Percentiles rank a stretch among this genome's conserved stretches.
Evolutionary conservation across 768 basidiomycete genomes (phyloP).

Genomic region (Dioszegia hungarica): DNA sequence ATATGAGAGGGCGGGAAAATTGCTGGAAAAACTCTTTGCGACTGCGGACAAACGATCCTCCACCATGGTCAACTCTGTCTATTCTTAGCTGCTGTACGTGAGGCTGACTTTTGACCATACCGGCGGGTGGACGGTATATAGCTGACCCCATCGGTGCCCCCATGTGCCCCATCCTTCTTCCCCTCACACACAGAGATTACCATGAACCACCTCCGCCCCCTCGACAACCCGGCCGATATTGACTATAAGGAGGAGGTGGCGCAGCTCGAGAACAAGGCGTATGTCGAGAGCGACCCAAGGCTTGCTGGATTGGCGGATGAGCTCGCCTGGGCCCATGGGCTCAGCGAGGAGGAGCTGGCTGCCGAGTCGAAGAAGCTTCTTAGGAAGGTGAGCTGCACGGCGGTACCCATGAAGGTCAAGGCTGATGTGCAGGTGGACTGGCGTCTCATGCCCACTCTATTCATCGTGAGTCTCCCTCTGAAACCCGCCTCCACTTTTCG

Average conservation of each 20-base stretch:
- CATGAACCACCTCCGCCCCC: neutral
- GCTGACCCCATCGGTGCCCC: no score
- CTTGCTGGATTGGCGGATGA: constrained; percentile 10
- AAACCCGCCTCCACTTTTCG: no score
- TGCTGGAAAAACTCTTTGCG: no score
- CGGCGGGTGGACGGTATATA: no score
- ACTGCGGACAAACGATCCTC: no score
- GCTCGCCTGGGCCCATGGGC: constrained; percentile 10
- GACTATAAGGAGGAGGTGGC: neutral
- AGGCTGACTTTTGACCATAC: no score
- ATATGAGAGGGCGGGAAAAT: no score
- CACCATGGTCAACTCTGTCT: no score
- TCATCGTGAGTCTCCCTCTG: constrained; percentile 1
- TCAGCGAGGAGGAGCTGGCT: constrained; percentile 19
- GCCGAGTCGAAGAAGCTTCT: constrained; percentile 17
- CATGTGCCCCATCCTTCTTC: no score
- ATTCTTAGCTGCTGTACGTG: no score
- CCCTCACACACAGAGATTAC: neutral
- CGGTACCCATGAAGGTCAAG: neutral
- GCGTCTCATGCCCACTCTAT: constrained; percentile 23
- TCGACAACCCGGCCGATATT: neutral
- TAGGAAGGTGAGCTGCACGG: constrained; percentile 12
- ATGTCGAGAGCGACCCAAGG: neutral
- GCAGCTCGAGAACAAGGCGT: neutral
- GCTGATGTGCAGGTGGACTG: constrained; percentile 18